Percentiles rank a stretch among this genome's conserved stretches.
These are phyloP conservation scores for Tricholomella constricta DNA, from an alignment of 768 basidiomycete genomes.

Conservation along the genomic window DNA sequence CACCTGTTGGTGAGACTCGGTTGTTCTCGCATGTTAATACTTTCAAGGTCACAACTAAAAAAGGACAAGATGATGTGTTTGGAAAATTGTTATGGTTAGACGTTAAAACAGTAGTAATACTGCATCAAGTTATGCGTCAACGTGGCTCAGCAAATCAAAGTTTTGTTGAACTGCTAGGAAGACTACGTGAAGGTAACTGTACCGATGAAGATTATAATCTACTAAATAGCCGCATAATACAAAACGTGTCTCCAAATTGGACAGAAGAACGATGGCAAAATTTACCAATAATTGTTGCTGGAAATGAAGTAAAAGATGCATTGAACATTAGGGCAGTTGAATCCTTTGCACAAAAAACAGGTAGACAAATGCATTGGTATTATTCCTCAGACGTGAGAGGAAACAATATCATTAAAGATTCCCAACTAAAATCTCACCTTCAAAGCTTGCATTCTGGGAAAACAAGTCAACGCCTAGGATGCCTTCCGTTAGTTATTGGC, in stretches of 20 bases:
- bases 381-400: neutral
- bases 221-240: neutral
- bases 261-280: neutral
- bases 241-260: neutral
- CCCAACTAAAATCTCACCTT: neutral
- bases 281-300: neutral
- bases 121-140: neutral
- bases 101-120: neutral
- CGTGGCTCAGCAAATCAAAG: neutral
- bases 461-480: neutral
- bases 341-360: neutral
- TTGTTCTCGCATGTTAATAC: constrained; percentile 16
- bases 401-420: neutral
- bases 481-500: neutral
- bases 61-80: neutral
- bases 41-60: neutral
- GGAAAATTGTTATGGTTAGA: neutral
- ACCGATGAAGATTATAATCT: neutral
- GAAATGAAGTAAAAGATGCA: neutral
- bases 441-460: neutral
- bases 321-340: neutral
- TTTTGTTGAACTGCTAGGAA: neutral
- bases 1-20: constrained; percentile 32
- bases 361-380: neutral
- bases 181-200: neutral